A percentile compares a stretch with the other conserved stretches of the same genome.
Conservation (phyloP, 176 grass and related monocot species). For the Microstegium vimineum region DNA sequence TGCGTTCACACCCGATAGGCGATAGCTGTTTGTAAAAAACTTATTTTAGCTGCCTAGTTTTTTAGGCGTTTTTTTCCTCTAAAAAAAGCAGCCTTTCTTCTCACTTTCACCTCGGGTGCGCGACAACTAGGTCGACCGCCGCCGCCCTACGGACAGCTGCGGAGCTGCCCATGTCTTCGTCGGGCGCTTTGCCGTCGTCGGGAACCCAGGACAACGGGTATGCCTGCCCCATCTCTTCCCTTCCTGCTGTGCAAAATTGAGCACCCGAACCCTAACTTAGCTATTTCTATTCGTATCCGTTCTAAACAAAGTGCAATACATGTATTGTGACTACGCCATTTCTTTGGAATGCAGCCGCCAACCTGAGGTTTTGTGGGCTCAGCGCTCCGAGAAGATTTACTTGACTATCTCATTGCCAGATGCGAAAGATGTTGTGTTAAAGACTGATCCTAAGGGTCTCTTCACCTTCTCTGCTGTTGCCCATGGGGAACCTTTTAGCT, state of each 20-base stretch:
- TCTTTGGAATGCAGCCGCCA: constrained; percentile 60
- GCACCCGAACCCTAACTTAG: neutral
- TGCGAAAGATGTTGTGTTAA: constrained; percentile 72
- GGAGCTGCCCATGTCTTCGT: neutral
- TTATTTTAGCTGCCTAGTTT: neutral
- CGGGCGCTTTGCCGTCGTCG: neutral
- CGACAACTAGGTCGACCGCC: neutral
- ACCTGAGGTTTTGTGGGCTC: constrained; percentile 93
- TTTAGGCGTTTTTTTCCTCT: neutral
- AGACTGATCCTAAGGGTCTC: constrained; percentile 59
- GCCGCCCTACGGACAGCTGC: neutral
- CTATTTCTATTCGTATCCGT: neutral
- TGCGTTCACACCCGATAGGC: neutral
- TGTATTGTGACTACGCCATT: neutral
- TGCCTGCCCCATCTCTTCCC: neutral
- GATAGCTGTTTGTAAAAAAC: neutral
- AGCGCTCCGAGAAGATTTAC: constrained; percentile 84
- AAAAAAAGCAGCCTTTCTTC: neutral
- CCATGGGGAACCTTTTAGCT: constrained; percentile 61
- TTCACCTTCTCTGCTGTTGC: constrained; percentile 66
- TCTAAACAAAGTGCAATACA: neutral
- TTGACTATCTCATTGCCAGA: constrained; percentile 85
- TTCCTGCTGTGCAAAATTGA: neutral
- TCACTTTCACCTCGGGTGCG: neutral
- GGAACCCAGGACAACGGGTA: neutral